A percentile compares a stretch with the other conserved stretches of the same genome.
Conservation (phyloP, 345 rosid species). For the Pugionium cornutum region DNA sequence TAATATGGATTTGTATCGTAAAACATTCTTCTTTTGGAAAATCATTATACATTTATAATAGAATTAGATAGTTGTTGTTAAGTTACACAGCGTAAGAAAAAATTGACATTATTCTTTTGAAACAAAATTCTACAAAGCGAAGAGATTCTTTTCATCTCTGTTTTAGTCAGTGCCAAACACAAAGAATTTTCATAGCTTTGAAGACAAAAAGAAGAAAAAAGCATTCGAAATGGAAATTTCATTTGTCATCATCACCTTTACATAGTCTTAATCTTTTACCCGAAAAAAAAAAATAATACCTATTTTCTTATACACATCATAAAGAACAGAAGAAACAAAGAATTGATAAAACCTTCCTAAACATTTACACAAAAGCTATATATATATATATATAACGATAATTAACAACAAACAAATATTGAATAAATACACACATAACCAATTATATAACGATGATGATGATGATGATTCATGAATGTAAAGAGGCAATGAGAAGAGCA, state of each 20-base stretch:
- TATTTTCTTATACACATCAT: constrained; percentile 3
- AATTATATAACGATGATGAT: constrained; percentile 19
- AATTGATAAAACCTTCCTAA: neutral
- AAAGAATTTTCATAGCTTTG: no score
- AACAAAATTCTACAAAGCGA: no score
- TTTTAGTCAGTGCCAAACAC: no score
- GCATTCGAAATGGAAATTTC: neutral
- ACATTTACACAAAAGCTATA: constrained; percentile 22
- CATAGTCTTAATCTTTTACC: no score
- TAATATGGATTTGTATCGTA: no score
- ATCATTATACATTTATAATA: no score
- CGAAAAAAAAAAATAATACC: neutral
- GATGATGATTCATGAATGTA: constrained; percentile 34
- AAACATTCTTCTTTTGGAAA: no score
- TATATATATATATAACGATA: constrained; percentile 23
- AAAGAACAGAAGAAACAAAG: constrained; percentile 19
- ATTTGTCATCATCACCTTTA: neutral
- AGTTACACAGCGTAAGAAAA: no score
- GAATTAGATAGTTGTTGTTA: no score
- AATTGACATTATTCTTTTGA: no score
- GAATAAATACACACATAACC: constrained; percentile 30
- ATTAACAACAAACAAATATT: constrained; percentile 38
- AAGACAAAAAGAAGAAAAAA: neutral
- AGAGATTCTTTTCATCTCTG: no score
- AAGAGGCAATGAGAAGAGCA: constrained; percentile 79